Evolutionary conservation across 139 green algal species (phyloP).

Genomic region (Chlorella sp.): DNA sequence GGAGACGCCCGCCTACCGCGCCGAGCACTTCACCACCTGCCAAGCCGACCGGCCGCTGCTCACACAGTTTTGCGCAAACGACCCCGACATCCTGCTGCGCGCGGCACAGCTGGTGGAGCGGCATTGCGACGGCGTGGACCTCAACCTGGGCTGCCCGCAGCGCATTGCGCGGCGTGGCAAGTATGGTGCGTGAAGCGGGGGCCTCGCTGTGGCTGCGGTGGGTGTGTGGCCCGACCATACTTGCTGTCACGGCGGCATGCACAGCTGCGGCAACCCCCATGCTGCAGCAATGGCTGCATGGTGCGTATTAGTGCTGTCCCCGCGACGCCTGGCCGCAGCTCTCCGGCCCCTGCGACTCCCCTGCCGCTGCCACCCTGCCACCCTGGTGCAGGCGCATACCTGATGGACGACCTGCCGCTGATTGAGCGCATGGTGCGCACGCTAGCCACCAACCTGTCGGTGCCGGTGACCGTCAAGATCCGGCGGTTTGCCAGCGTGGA

Average conservation of each 20-base stretch:
- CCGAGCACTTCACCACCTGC: constrained; percentile 89
- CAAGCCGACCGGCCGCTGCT: constrained; percentile 87
- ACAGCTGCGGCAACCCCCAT: no score
- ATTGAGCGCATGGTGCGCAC: constrained; percentile 69
- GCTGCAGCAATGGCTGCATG: neutral
- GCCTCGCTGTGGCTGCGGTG: neutral
- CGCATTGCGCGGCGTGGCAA: constrained; percentile 81
- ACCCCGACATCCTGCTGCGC: constrained; percentile 82
- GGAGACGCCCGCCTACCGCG: constrained; percentile 80
- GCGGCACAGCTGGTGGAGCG: constrained; percentile 79
- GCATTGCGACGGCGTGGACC: constrained; percentile 90
- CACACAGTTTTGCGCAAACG: constrained; percentile 98
- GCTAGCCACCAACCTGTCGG: constrained; percentile 51
- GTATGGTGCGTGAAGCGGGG: constrained; percentile 36
- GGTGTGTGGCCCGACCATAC: neutral
- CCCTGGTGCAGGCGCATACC: constrained; percentile 75
- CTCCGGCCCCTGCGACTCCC: neutral
- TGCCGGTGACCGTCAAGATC: constrained; percentile 90
- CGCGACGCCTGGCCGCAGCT: neutral
- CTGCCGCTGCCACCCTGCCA: neutral
- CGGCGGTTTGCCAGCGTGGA: constrained; percentile 86
- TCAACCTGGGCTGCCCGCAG: constrained; percentile 98
- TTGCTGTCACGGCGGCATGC: neutral
- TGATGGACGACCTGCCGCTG: constrained; percentile 90
- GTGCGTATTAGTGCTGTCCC: neutral